phyloP scores from a whole-genome alignment of 129 eudicot species.

The Flaveria linearis region DNA sequence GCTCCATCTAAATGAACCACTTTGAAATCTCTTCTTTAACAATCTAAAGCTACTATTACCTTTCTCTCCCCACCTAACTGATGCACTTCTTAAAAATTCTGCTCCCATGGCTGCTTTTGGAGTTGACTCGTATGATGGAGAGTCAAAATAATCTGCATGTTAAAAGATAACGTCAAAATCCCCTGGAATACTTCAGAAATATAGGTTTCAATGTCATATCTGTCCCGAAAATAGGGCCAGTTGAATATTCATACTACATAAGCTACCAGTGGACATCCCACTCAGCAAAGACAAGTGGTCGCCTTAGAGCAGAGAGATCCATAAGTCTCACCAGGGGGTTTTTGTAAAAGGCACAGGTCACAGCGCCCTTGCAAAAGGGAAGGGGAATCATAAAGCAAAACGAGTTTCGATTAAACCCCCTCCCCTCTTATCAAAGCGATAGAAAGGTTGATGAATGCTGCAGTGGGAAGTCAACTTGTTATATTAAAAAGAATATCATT shows the following conservation, averaged over 20 bases:
- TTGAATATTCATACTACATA: neutral
- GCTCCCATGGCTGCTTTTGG: constrained; percentile 58
- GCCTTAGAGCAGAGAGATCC: no score
- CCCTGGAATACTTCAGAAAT: neutral
- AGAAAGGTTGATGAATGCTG: no score
- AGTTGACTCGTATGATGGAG: constrained; percentile 43
- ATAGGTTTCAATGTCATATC: neutral
- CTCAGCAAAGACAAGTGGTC: no score
- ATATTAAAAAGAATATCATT: no score
- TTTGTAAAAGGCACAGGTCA: no score
- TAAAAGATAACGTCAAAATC: neutral
- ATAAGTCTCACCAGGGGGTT: no score
- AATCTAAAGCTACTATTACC: constrained; percentile 83
- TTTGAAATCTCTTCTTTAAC: constrained; percentile 62
- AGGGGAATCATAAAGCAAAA: no score
- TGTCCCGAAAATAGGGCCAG: neutral
- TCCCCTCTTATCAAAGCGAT: no score
- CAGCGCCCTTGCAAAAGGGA: no score
- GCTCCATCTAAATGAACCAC: constrained; percentile 48
- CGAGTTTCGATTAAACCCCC: no score
- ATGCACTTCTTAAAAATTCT: constrained; percentile 60
- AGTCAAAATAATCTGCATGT: constrained; percentile 66
- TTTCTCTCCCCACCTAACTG: constrained; percentile 70
- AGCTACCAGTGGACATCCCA: no score
- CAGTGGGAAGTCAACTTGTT: no score